Conservation (phyloP, 192 early-diverging fungal genomes). For the Coemansia sp. region DNA sequence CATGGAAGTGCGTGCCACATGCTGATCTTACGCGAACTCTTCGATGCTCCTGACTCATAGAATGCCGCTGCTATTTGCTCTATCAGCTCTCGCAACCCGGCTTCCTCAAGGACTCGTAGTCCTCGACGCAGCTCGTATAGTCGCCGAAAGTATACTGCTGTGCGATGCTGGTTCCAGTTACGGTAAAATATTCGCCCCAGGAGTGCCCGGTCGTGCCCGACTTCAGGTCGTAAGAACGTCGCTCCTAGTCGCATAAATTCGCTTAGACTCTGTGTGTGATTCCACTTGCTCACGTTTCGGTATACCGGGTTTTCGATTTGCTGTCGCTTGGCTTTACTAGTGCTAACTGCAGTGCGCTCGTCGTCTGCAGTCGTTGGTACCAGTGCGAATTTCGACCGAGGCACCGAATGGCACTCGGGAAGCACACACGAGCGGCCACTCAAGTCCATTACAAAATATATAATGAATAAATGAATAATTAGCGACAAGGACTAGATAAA, state of each 20-base stretch:
- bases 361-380: conserved; percentile 1
- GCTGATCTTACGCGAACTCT: neutral
- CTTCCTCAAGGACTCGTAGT: conserved; percentile 26
- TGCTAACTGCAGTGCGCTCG: neutral
- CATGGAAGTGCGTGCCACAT: conserved; percentile 38
- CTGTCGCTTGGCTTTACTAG: neutral
- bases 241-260: neutral
- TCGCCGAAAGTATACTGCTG: conserved; percentile 26
- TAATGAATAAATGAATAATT: neutral
- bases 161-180: conserved; percentile 49
- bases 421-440: conserved; percentile 8
- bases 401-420: conserved; percentile 42
- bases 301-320: conserved; percentile 39
- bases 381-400: conserved; percentile 29
- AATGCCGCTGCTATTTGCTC: conserved; percentile 9
- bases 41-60: neutral
- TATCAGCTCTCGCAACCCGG: conserved; percentile 6
- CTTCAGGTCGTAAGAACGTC: conserved; percentile 13
- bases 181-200: conserved; percentile 43
- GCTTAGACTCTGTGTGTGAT: conserved; percentile 22
- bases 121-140: conserved; percentile 37
- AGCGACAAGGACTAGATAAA: neutral
- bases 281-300: conserved; percentile 26
- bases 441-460: conserved; percentile 1
- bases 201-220: conserved; percentile 30